Base-by-base conservation (phyloP, 768 basidiomycete species). In the Gymnopilus dilepis region DNA sequence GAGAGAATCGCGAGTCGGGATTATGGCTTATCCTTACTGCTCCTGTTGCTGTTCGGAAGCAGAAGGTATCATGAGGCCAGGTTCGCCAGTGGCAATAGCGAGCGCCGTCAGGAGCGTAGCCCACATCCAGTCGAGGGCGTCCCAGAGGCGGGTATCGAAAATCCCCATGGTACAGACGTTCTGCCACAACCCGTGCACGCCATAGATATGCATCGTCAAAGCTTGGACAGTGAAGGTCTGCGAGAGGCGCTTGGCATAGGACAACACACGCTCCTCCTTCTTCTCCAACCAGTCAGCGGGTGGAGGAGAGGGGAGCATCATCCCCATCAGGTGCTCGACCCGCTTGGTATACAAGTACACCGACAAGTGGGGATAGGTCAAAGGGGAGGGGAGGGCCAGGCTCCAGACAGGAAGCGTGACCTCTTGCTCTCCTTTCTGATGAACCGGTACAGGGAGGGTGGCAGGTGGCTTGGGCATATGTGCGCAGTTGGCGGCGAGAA, bases 111-210 rank as follows among this genome's bases (percentile, higher is more conserved):
- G 74, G 13, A 91, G 73, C 38, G 88, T 78, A 67, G 85, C 82
- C 89, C 90, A 94, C 42, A 86, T 82, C 41, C 83, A 71, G 61
- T 91, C 88, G 61, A 94, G 80, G 19, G 80, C 80, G 22, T 81
- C 79, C 90, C 90, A 94, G 43, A 93, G 74, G 21, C 77, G 77
- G 33, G 84, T 80, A 65, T 92, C 88, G 54, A 81, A 83, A 1
- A 92, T 73, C 3, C 90, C 90, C n/a, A 94, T 78, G 21, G 84
- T 83, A 61, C 85, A 86, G 2, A 82, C 83, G 69, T 93, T 92
- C 60, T 83, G 79, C 89, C 90, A 94, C 31, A 92, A 72, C 6
- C 87, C 90, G 58, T 87, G 82, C 37, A 91, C 81, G 34, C 70
- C 74, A 54, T 77, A 72, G 5, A 82, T 75, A 56, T 83, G 78